Evolutionary conservation across 805 yeast genomes (phyloP).

Genomic region (Starmera dryadoides): DNA sequence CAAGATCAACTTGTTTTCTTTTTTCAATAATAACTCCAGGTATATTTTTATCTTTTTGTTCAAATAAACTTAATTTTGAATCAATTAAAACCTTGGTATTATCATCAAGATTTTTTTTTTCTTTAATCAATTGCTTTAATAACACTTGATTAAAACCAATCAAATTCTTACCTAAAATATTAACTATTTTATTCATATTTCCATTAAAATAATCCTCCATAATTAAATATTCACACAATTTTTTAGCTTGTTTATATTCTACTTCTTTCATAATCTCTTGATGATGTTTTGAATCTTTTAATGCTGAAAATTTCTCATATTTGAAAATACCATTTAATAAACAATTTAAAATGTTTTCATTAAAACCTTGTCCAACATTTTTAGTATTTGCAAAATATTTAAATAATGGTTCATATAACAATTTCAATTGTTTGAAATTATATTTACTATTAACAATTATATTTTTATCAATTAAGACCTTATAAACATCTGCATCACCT

Average conservation of each 20-base stretch:
- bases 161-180: background rate
- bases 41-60: background rate
- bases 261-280: slow-evolving; percentile 1
- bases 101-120: background rate
- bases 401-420: slow-evolving; percentile 24
- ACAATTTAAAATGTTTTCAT: slow-evolving; percentile 12
- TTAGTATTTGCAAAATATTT: slow-evolving; percentile 2
- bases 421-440: slow-evolving; percentile 17
- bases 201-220: too few species aligned
- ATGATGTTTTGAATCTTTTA: background rate
- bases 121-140: background rate
- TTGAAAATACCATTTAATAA: slow-evolving; percentile 8
- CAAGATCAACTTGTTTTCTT: background rate
- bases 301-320: slow-evolving; percentile 7
- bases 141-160: background rate
- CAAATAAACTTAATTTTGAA: too few species aligned
- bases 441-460: slow-evolving; percentile 25
- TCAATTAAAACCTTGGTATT: background rate
- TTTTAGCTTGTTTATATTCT: slow-evolving; percentile 4
- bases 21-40: background rate
- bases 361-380: slow-evolving; percentile 16
- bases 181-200: background rate
- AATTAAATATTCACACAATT: slow-evolving; percentile 13
- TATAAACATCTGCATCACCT: slow-evolving; percentile 14
- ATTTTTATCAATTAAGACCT: slow-evolving; percentile 23